Conservation (phyloP, 1,139 yeast genomes). For the Yamadazyma songkhlaensis region DNA sequence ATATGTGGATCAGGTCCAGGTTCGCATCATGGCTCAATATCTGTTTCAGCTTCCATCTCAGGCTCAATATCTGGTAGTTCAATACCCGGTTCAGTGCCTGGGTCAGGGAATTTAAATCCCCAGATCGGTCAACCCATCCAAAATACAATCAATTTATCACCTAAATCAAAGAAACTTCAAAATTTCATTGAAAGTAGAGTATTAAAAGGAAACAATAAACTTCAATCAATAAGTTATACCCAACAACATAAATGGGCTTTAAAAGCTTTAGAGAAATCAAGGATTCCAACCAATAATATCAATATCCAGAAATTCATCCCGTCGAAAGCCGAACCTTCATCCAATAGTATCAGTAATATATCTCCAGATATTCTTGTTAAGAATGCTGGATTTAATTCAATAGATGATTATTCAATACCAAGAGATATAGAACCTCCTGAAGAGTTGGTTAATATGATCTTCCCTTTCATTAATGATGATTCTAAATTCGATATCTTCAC, state of each 20-base stretch:
- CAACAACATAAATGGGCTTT: conserved; percentile 29
- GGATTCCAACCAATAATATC: conserved; percentile 19
- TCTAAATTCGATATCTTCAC: conserved; percentile 14
- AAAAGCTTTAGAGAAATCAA: conserved; percentile 20
- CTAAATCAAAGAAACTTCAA: conserved; percentile 3
- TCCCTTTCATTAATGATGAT: conserved; percentile 27
- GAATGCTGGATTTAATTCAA: conserved; percentile 24
- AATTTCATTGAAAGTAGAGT: conserved; percentile 21
- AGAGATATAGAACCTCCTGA: conserved; percentile 30
- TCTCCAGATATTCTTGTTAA: conserved; percentile 17
- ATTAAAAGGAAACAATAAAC: conserved; percentile 25
- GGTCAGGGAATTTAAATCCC: not conserved
- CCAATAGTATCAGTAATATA: conserved; percentile 13
- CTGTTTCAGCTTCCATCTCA: not conserved
- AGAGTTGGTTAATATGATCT: conserved; percentile 23
- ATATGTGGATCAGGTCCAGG: not conserved
- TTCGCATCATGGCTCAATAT: not conserved
- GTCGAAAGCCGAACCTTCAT: conserved; percentile 3
- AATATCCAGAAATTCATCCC: conserved; percentile 20
- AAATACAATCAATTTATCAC: too few species aligned
- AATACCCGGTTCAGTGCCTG: too few species aligned
- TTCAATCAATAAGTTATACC: conserved; percentile 22
- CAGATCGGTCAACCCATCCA: too few species aligned
- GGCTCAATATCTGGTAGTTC: not conserved
- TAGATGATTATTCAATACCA: conserved; percentile 18